These are phyloP conservation scores for Blastobotrys petasosporus DNA, from an alignment of 1,139 yeast genomes.

Conservation along the genomic window DNA sequence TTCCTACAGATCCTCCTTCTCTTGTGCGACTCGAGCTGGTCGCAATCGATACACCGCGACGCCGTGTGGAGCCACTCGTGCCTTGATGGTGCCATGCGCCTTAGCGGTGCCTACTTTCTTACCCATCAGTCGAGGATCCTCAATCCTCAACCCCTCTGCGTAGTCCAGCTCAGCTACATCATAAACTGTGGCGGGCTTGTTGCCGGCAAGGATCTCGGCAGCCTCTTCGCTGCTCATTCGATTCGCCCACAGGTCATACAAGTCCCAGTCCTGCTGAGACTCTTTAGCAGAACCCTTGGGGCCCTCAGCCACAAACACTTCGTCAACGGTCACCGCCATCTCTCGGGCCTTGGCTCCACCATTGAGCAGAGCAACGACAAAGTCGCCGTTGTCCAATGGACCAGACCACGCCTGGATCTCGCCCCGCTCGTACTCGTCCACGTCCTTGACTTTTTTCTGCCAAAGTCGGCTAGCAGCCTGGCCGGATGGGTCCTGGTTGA, in stretches of 20 bases:
- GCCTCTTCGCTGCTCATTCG: conserved; percentile 14
- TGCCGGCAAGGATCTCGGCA: conserved; percentile 11
- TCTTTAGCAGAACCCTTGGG: conserved; percentile 15
- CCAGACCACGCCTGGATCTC: conserved; percentile 24
- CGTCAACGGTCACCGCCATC: conserved; percentile 20
- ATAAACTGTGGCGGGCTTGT: conserved; percentile 1
- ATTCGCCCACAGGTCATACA: conserved; percentile 23
- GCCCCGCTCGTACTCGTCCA: conserved; percentile 16
- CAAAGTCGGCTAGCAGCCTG: conserved; percentile 24
- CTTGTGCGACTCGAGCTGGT: not conserved
- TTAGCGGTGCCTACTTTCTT: conserved; percentile 14
- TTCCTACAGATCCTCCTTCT: too few species aligned
- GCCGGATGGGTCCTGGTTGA: conserved; percentile 28
- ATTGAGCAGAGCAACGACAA: conserved; percentile 26
- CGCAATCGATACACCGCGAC: conserved; percentile 15
- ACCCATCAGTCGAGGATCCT: conserved; percentile 15
- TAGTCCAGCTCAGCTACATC: conserved; percentile 14
- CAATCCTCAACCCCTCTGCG: conserved; percentile 14
- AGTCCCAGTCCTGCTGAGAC: conserved; percentile 18
- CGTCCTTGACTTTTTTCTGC: conserved; percentile 16
- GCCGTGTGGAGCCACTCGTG: conserved; percentile 15
- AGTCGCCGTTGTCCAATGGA: conserved; percentile 21
- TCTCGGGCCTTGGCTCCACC: conserved; percentile 20
- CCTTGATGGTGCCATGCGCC: conserved; percentile 12
- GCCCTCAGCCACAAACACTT: conserved; percentile 23